phyloP scores from a whole-genome alignment of 768 basidiomycete species.

The Boletus pseudopeckii region DNA sequence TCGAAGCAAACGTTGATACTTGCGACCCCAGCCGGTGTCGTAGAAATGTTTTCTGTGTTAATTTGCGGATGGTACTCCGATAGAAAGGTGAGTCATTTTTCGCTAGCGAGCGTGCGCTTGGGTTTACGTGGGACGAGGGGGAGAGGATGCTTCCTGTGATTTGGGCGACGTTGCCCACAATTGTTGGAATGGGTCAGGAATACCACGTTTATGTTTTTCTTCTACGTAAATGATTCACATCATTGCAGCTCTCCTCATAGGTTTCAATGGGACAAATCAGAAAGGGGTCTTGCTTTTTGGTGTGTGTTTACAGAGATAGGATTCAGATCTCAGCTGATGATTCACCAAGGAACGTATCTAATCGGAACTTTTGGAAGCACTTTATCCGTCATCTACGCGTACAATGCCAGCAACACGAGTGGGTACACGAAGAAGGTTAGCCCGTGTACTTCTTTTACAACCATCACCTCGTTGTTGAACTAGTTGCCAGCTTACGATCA shows the following conservation, averaged over 20 bases:
- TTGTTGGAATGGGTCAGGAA: conserved; percentile 4
- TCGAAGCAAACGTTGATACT: conserved; percentile 9
- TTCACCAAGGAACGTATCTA: conserved; percentile 14
- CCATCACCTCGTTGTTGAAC: neutral
- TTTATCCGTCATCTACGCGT: conserved; percentile 25
- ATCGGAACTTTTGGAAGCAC: conserved; percentile 26
- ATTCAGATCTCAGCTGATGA: neutral
- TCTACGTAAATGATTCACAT: neutral
- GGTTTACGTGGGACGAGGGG: neutral
- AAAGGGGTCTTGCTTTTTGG: conserved; percentile 23
- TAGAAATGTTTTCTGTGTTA: conserved; percentile 21
- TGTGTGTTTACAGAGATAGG: neutral
- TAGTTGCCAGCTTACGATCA: conserved; percentile 16
- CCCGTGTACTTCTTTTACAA: too few relatives aligned
- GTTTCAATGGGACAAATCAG: conserved; percentile 17
- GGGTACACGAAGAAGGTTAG: conserved; percentile 29
- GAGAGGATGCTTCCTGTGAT: conserved; percentile 20
- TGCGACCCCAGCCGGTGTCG: conserved; percentile 20
- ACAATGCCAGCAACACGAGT: conserved; percentile 27
- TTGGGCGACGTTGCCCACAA: conserved; percentile 13
- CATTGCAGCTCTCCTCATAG: conserved; percentile 20
- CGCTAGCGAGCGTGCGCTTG: neutral
- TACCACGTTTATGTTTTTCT: neutral
- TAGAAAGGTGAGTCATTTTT: conserved; percentile 7
- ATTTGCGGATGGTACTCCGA: conserved; percentile 24